phyloP scores from a whole-genome alignment of 768 basidiomycete genomes.

The Clitopilus hobsonii region DNA sequence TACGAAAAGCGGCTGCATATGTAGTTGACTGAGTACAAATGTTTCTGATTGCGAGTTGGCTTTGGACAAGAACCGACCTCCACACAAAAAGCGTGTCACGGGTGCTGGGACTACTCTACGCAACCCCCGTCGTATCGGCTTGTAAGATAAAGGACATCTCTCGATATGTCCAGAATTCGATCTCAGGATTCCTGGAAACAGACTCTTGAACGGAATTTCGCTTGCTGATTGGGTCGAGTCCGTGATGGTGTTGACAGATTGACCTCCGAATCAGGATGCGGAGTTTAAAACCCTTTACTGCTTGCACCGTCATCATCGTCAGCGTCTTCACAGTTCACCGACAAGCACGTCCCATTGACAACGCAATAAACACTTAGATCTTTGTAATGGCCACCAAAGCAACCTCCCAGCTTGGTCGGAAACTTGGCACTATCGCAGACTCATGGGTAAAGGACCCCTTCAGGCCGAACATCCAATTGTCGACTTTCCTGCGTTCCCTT shows the following conservation, averaged over 20 bases:
- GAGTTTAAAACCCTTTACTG: not conserved
- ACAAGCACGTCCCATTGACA: not conserved
- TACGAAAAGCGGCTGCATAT: too few species aligned
- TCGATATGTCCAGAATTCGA: too few species aligned
- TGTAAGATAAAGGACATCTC: too few species aligned
- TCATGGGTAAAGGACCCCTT: conserved; percentile 72
- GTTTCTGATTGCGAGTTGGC: too few species aligned
- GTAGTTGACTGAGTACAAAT: too few species aligned
- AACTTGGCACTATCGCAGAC: conserved; percentile 51
- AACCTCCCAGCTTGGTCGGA: conserved; percentile 35
- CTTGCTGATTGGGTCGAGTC: not conserved
- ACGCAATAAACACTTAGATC: not conserved
- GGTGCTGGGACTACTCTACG: too few species aligned
- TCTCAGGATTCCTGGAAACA: too few species aligned
- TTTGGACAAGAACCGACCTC: too few species aligned
- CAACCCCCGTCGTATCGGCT: too few species aligned
- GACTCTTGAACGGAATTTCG: not conserved
- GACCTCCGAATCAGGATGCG: not conserved
- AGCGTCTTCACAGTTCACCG: not conserved
- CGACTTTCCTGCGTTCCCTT: conserved; percentile 58
- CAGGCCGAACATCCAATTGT: conserved; percentile 71
- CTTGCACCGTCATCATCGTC: not conserved
- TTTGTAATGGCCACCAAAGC: conserved; percentile 15
- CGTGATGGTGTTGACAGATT: not conserved
- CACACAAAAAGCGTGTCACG: too few species aligned